Conservation (phyloP, 495 filamentous ascomycete species). For the Terfezia boudieri region DNA sequence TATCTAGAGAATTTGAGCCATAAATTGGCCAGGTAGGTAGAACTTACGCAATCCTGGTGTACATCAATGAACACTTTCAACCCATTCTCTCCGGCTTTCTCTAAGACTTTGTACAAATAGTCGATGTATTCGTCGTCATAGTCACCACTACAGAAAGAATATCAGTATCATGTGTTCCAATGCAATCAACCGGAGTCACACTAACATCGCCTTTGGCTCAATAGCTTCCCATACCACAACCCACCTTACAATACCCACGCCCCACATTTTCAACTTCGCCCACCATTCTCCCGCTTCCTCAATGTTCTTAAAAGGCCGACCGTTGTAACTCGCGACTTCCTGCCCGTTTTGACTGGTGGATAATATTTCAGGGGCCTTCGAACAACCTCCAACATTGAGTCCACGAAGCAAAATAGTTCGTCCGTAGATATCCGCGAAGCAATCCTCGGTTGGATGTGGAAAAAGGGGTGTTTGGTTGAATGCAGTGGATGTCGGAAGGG, state of each 20-base stretch:
- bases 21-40: too few species aligned
- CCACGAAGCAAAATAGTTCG: constrained; percentile 35
- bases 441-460: neutral
- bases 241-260: constrained; percentile 48
- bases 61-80: constrained; percentile 59
- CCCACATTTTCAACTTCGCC: constrained; percentile 38
- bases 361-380: constrained; percentile 25
- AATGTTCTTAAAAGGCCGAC: constrained; percentile 36
- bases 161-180: neutral
- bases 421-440: constrained; percentile 25
- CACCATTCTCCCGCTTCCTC: constrained; percentile 43
- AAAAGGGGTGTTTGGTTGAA: neutral
- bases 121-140: constrained; percentile 53
- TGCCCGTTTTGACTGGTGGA: constrained; percentile 27
- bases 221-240: constrained; percentile 61
- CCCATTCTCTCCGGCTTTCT: constrained; percentile 41
- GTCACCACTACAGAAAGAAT: constrained; percentile 34
- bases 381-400: constrained; percentile 43
- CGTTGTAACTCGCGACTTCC: constrained; percentile 34
- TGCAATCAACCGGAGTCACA: neutral
- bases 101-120: constrained; percentile 39
- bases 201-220: constrained; percentile 28
- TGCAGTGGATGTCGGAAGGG: neutral
- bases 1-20: too few species aligned
- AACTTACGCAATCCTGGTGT: constrained; percentile 50